Conservation (phyloP, 306 rosid genomes). For the Ziziphus jujuba region DNA sequence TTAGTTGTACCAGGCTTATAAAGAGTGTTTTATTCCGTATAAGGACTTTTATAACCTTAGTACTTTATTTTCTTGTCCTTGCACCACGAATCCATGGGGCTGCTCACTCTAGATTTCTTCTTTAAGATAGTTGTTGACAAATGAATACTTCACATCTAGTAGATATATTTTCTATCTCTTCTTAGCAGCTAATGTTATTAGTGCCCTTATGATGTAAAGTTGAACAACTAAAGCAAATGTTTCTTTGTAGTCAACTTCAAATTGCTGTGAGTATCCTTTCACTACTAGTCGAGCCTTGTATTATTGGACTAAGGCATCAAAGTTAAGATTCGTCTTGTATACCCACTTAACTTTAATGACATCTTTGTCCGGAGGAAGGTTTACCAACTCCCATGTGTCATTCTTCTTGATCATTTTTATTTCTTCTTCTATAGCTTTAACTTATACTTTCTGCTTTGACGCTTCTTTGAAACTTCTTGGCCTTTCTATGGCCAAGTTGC, state of each 20-base stretch:
- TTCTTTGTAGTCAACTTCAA: not conserved
- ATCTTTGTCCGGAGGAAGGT: too few species aligned
- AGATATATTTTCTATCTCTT: not conserved
- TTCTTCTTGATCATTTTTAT: not conserved
- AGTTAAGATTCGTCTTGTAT: not conserved
- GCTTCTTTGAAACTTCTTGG: not conserved
- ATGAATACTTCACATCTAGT: not conserved
- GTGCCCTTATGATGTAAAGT: not conserved
- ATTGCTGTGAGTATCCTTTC: not conserved
- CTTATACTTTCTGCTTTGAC: not conserved
- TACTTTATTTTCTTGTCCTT: too few species aligned
- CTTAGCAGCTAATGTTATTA: not conserved
- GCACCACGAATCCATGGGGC: not conserved
- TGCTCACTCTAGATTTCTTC: conserved; percentile 2
- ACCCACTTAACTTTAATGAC: not conserved
- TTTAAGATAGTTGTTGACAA: not conserved
- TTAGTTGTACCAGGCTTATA: not conserved
- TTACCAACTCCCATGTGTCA: too few species aligned
- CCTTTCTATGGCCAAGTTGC: not conserved
- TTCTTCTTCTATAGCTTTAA: too few species aligned
- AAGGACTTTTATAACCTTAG: not conserved
- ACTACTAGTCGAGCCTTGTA: not conserved
- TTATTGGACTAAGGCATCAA: not conserved
- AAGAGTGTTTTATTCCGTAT: too few species aligned
- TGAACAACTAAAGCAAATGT: not conserved